Conservation (phyloP, 257 asterid species). For the Nicotiana tabacum region DNA sequence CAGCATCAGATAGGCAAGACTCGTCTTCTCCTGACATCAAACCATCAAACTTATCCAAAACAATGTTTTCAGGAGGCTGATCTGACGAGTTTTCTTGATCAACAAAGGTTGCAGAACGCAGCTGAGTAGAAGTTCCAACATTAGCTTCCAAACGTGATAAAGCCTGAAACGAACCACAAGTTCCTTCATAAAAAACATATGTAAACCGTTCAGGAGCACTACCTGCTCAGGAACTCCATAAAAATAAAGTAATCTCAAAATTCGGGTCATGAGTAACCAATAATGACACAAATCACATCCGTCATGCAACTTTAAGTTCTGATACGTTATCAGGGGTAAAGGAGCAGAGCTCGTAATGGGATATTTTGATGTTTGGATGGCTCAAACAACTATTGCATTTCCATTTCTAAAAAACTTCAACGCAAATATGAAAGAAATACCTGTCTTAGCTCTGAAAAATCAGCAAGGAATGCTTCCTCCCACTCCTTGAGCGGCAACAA, state of each 20-base stretch:
- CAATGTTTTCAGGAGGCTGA: constrained; percentile 27
- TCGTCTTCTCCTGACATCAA: constrained; percentile 19
- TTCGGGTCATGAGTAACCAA: neutral
- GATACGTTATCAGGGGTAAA: neutral
- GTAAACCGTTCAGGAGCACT: neutral
- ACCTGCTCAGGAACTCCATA: neutral
- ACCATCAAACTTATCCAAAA: constrained; percentile 25
- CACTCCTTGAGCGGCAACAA: constrained; percentile 81
- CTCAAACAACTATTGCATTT: neutral
- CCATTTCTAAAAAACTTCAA: neutral
- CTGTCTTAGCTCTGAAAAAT: constrained; percentile 79
- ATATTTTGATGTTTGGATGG: neutral
- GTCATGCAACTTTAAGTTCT: constrained; percentile 1
- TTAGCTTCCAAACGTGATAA: constrained; percentile 38
- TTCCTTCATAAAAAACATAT: neutral
- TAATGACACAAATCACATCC: neutral
- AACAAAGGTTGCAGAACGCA: constrained; percentile 9
- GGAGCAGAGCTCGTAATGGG: constrained; percentile 1
- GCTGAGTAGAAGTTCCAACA: constrained; percentile 13
- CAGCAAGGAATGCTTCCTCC: constrained; percentile 88
- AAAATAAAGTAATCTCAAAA: neutral
- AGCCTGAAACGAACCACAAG: constrained; percentile 37
- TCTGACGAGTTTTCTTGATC: constrained; percentile 16
- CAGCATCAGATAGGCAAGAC: constrained; percentile 16
- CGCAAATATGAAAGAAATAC: constrained; percentile 22